Evolutionary conservation across 2,329 filamentous ascomycete genomes (phyloP).

Genomic region (Chaetomium sp.): DNA sequence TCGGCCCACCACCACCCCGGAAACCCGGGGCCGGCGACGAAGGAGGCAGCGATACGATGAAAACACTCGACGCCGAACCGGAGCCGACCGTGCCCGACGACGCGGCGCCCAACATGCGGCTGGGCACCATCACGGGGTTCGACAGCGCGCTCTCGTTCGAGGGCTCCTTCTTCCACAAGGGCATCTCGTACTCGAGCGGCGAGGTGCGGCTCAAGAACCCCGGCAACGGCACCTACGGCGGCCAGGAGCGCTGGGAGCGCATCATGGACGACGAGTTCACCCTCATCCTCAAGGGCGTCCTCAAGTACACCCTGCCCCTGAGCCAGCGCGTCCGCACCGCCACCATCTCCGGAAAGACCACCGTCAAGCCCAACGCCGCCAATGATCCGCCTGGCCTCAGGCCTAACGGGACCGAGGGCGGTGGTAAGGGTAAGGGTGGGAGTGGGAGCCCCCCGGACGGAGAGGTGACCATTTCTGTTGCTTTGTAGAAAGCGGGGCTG

Average conservation of each 20-base stretch:
- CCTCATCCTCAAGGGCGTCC: conserved; percentile 84
- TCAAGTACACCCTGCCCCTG: conserved; percentile 75
- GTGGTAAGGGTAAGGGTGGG: not conserved
- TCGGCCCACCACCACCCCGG: conserved; percentile 27
- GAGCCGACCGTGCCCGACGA: conserved; percentile 52
- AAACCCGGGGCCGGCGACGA: conserved; percentile 1
- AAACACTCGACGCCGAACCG: conserved; percentile 9
- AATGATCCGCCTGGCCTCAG: conserved; percentile 48
- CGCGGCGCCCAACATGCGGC: conserved; percentile 77
- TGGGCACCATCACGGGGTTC: conserved; percentile 86
- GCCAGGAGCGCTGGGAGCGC: conserved; percentile 83
- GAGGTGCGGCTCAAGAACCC: conserved; percentile 81
- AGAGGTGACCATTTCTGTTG: conserved; percentile 24
- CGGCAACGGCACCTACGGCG: conserved; percentile 85
- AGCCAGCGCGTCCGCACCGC: conserved; percentile 62
- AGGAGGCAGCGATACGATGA: conserved; percentile 36
- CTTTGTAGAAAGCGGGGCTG: conserved; percentile 11
- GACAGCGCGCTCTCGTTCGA: conserved; percentile 89
- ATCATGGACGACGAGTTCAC: conserved; percentile 92
- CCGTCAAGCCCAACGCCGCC: conserved; percentile 64
- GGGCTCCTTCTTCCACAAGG: conserved; percentile 80
- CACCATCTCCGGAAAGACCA: conserved; percentile 60
- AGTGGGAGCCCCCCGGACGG: not conserved
- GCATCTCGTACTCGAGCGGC: conserved; percentile 71
- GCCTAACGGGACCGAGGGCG: conserved; percentile 44